These are phyloP conservation scores for Bertia moriformis DNA, from an alignment of 2,329 filamentous ascomycete species.

Conservation along the genomic window DNA sequence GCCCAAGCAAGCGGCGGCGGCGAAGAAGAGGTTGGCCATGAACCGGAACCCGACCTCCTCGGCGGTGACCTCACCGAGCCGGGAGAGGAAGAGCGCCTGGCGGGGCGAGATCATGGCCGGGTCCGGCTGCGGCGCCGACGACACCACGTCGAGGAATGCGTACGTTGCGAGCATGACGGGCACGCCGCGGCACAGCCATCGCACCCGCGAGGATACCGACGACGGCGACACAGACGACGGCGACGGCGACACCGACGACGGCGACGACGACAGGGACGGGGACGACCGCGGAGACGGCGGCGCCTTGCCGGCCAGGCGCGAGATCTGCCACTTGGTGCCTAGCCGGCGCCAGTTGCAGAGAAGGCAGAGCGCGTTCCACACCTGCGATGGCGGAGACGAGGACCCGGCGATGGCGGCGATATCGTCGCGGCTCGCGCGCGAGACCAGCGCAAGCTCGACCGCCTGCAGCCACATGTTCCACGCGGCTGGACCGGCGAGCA, in stretches of 20 bases:
- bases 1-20: too few relatives aligned
- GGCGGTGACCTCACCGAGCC: neutral
- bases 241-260: too few relatives aligned
- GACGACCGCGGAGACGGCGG: too few relatives aligned
- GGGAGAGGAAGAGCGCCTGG: neutral
- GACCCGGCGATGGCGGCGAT: too few relatives aligned
- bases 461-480: too few relatives aligned
- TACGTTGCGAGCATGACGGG: neutral
- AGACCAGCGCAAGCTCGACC: too few relatives aligned
- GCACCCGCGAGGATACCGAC: neutral
- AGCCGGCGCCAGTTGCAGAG: neutral
- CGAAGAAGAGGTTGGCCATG: neutral
- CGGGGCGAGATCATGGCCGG: neutral
- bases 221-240: too few relatives aligned
- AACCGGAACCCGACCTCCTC: neutral
- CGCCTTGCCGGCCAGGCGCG: too few relatives aligned
- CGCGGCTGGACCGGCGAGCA: too few relatives aligned
- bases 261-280: too few relatives aligned
- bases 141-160: neutral
- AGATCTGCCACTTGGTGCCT: neutral
- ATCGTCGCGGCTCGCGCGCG: too few relatives aligned
- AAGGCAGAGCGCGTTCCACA: neutral
- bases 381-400: too few relatives aligned
- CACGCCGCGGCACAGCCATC: neutral
- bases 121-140: neutral